Conservation (phyloP, 768 basidiomycete species). For the Pleurotus ostreatus region DNA sequence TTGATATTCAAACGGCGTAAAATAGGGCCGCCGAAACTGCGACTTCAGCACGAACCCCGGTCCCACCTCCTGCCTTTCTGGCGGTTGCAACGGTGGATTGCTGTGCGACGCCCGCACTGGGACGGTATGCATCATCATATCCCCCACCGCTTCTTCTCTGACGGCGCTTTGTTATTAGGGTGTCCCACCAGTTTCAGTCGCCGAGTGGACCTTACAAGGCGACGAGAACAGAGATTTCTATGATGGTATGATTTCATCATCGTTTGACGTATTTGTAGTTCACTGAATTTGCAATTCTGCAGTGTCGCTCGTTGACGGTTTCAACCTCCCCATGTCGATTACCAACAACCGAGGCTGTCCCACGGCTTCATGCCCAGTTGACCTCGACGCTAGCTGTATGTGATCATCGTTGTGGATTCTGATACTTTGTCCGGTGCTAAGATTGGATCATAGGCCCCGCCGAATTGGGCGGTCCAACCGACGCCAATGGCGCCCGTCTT, state of each 20-base stretch:
- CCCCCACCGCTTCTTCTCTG: neutral
- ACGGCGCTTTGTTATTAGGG: conserved; percentile 27
- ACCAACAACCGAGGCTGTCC: conserved; percentile 51
- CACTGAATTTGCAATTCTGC: neutral
- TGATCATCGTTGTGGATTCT: neutral
- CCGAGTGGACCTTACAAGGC: conserved; percentile 59
- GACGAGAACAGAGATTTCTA: conserved; percentile 48
- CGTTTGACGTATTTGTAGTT: no score
- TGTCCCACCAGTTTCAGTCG: conserved; percentile 63
- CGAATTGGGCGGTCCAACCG: conserved; percentile 41
- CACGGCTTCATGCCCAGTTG: conserved; percentile 55
- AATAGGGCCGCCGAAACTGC: conserved; percentile 61
- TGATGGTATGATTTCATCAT: conserved; percentile 38
- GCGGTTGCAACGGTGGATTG: conserved; percentile 70
- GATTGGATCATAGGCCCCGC: conserved; percentile 21
- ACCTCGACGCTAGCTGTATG: conserved; percentile 54
- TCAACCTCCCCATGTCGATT: conserved; percentile 57
- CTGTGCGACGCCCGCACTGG: conserved; percentile 48
- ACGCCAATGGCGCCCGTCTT: conserved; percentile 40
- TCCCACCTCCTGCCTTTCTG: conserved; percentile 59
- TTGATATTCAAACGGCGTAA: neutral
- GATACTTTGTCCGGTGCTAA: neutral
- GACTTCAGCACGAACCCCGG: conserved; percentile 50
- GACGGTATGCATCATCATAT: conserved; percentile 29
- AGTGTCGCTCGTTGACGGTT: conserved; percentile 68